phyloP scores from a whole-genome alignment of 306 rosid species.

The Fragaria vesca region DNA sequence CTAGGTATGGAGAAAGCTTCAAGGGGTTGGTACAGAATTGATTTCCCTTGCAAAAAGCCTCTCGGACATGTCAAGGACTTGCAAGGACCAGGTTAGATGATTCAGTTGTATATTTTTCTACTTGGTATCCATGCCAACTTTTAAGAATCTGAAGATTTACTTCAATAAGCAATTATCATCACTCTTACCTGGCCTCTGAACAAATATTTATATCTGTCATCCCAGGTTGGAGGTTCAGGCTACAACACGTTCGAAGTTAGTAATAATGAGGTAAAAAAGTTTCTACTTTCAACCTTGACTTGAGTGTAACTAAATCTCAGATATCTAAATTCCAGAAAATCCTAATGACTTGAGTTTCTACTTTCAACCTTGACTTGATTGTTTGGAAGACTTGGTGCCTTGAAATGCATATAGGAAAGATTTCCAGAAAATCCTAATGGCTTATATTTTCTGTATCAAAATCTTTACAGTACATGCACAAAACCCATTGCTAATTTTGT shows the following conservation, averaged over 20 bases:
- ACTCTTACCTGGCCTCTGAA: conserved; percentile 17
- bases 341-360: conserved; percentile 3
- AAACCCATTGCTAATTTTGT: neutral
- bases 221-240: conserved; percentile 49
- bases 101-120: conserved; percentile 16
- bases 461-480: neutral
- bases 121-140: neutral
- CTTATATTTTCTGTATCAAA: conserved; percentile 16
- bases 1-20: conserved; percentile 84
- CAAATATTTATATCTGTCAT: conserved; percentile 21
- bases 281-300: conserved; percentile 2
- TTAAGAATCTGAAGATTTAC: conserved; percentile 9
- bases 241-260: conserved; percentile 43
- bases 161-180: conserved; percentile 4
- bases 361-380: neutral
- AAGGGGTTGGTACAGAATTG: conserved; percentile 56
- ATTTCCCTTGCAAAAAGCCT: conserved; percentile 69
- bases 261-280: conserved; percentile 51
- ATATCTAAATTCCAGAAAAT: neutral
- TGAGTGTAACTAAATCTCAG: conserved; percentile 1
- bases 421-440: neutral
- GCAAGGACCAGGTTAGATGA: conserved; percentile 59
- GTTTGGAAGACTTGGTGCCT: conserved; percentile 12
- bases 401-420: neutral
- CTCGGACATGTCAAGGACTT: conserved; percentile 62